These are phyloP conservation scores for Ochromonas danica DNA, from an alignment of 108 stramenopile genomes.

Conservation along the genomic window DNA sequence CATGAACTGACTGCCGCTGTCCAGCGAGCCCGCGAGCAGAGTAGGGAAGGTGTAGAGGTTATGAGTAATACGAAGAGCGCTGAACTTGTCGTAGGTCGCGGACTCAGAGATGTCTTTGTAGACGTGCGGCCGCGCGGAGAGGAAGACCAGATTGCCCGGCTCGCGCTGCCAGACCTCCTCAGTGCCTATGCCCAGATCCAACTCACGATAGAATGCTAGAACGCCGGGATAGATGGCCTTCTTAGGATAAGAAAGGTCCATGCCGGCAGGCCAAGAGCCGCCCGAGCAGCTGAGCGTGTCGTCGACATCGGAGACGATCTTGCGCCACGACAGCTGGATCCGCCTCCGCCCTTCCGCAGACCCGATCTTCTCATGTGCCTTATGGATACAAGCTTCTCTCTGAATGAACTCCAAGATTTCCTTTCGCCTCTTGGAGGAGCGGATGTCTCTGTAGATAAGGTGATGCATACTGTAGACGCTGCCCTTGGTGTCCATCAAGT, in stretches of 20 bases:
- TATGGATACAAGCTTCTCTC: constrained; percentile 85
- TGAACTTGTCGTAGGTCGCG: constrained; percentile 80
- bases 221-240: constrained; percentile 81
- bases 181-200: constrained; percentile 80
- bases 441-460: constrained; percentile 88
- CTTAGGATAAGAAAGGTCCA: constrained; percentile 72
- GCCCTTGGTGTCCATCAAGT: constrained; percentile 81
- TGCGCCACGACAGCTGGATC: constrained; percentile 74
- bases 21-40: constrained; percentile 84
- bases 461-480: constrained; percentile 78
- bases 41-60: constrained; percentile 92
- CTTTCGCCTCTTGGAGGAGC: constrained; percentile 72
- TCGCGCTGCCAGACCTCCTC: constrained; percentile 65
- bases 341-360: constrained; percentile 38
- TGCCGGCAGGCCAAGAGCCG: constrained; percentile 88
- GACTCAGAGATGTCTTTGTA: constrained; percentile 93
- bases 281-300: constrained; percentile 91
- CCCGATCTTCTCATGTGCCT: constrained; percentile 58
- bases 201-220: constrained; percentile 88
- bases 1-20: constrained; percentile 83
- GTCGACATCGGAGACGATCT: constrained; percentile 94
- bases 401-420: constrained; percentile 85
- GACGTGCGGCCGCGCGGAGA: constrained; percentile 94
- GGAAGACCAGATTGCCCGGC: constrained; percentile 83
- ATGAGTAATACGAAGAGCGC: constrained; percentile 68